phyloP scores from a whole-genome alignment of 345 rosid species.

The Odontarrhena argentea region DNA sequence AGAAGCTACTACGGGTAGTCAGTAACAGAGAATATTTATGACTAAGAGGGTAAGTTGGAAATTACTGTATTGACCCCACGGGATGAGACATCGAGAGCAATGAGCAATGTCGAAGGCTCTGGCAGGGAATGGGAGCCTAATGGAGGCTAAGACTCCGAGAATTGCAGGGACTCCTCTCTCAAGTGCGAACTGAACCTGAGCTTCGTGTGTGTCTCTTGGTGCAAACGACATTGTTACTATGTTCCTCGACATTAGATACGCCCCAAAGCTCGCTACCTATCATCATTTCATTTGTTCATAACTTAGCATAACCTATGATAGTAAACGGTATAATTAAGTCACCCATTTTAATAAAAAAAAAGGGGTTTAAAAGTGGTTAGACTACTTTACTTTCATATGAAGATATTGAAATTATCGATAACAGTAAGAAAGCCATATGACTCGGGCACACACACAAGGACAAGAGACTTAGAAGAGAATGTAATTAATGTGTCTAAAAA shows the following conservation, averaged over 20 bases:
- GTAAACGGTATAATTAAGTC: not conserved
- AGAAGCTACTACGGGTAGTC: not conserved
- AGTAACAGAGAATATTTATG: not conserved
- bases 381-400: slow-evolving; percentile 28
- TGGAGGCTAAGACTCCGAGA: slow-evolving; percentile 84
- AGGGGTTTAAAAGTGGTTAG: not conserved
- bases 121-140: slow-evolving; percentile 84
- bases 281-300: not conserved
- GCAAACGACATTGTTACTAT: slow-evolving; percentile 82
- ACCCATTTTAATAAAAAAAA: not conserved
- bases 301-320: not conserved
- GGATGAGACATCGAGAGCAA: slow-evolving; percentile 96
- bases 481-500: not conserved
- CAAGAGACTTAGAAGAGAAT: too few species aligned
- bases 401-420: slow-evolving; percentile 23
- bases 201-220: slow-evolving; percentile 92
- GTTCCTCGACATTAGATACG: slow-evolving; percentile 72
- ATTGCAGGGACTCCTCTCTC: slow-evolving; percentile 94
- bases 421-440: not conserved
- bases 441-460: not conserved
- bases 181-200: slow-evolving; percentile 92
- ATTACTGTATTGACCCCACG: slow-evolving; percentile 78
- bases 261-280: slow-evolving; percentile 96
- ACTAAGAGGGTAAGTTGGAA: not conserved
- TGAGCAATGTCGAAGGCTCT: slow-evolving; percentile 96